Evolutionary conservation across 164 flowering plant genomes (phyloP).

Genomic region (Warburgia ugandensis): DNA sequence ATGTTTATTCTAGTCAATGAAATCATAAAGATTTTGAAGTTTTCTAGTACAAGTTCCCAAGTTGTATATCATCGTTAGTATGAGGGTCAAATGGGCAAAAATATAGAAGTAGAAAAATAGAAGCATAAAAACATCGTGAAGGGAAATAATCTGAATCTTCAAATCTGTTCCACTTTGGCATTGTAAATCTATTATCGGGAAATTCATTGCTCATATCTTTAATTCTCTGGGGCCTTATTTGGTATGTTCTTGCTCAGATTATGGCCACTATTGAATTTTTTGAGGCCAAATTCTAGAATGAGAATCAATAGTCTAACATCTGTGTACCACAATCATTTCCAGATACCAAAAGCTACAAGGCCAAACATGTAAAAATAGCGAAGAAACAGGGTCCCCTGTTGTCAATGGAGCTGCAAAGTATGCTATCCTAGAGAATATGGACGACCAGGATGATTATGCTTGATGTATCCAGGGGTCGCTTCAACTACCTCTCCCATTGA

Average conservation of each 20-base stretch:
- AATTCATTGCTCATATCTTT: too few relatives aligned
- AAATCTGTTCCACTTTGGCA: too few relatives aligned
- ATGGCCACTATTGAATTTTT: too few relatives aligned
- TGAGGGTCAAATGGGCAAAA: too few relatives aligned
- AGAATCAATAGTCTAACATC: constrained; percentile 1
- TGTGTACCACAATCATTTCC: constrained; percentile 7
- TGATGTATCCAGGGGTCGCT: constrained; percentile 15
- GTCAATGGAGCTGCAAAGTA: constrained; percentile 47
- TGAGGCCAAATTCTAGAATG: neutral
- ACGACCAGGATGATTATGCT: constrained; percentile 45
- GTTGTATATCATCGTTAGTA: neutral
- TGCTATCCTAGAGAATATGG: constrained; percentile 83
- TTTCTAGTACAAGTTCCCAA: neutral
- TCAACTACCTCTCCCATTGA: neutral
- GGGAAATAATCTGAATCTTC: too few relatives aligned
- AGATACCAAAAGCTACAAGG: constrained; percentile 72
- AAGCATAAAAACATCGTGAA: too few relatives aligned
- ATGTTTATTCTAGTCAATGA: too few relatives aligned
- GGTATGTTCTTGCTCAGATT: neutral
- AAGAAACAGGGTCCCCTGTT: constrained; percentile 15
- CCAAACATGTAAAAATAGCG: constrained; percentile 25
- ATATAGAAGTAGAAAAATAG: too few relatives aligned
- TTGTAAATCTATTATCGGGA: too few relatives aligned
- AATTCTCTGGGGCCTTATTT: too few relatives aligned
- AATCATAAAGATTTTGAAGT: neutral